These are phyloP conservation scores for Ajuga chamaepitys DNA, from an alignment of 257 asterid species.

Conservation along the genomic window DNA sequence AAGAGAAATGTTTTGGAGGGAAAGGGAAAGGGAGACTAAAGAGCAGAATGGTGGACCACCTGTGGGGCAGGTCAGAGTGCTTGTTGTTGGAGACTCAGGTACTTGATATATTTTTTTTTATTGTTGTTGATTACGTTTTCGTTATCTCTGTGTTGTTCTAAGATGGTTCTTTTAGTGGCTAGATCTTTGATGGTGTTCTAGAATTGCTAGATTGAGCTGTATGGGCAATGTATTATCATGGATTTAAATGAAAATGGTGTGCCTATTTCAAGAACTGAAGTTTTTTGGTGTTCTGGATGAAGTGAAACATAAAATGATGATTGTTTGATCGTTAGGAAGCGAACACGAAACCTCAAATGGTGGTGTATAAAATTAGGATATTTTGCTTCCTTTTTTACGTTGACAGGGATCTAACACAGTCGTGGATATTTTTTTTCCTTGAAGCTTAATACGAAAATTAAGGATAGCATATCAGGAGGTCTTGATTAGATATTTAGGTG, in stretches of 20 bases:
- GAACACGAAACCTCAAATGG: neutral
- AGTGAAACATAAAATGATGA: neutral
- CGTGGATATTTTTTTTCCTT: neutral
- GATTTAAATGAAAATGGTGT: neutral
- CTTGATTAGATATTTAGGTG: neutral
- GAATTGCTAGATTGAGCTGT: conserved; percentile 3
- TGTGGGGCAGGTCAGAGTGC: conserved; percentile 90
- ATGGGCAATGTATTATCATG: neutral
- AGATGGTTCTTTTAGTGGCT: neutral
- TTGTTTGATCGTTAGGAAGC: neutral
- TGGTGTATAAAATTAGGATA: neutral
- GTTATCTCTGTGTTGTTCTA: neutral
- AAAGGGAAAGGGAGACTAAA: conserved; percentile 51
- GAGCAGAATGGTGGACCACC: conserved; percentile 86
- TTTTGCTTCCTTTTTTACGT: neutral
- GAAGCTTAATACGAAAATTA: neutral
- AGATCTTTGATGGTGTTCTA: neutral
- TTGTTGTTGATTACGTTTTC: neutral
- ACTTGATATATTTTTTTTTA: too few species aligned
- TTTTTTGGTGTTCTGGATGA: neutral
- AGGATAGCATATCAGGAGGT: neutral
- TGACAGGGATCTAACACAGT: neutral
- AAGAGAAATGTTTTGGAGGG: conserved; percentile 82
- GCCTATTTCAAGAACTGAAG: neutral
- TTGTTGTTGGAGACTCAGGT: conserved; percentile 95